phyloP scores from a whole-genome alignment of 2,329 filamentous ascomycete genomes.

The Venturia nashicola region DNA sequence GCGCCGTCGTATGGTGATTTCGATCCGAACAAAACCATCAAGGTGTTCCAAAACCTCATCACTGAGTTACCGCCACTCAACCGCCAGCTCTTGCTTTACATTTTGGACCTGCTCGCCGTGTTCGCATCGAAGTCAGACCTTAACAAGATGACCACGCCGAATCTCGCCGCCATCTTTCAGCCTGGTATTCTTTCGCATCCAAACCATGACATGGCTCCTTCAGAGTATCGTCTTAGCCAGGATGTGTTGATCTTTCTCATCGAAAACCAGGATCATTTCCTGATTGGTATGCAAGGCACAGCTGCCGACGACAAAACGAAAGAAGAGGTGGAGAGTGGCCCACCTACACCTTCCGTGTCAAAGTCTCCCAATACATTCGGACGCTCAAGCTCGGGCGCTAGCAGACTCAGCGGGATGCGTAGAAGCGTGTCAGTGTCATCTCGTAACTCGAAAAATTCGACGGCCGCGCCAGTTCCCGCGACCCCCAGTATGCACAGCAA shows the following conservation, averaged over 20 bases:
- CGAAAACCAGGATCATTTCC: constrained; percentile 94
- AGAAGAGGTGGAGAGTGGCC: constrained; percentile 57
- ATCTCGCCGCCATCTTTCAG: constrained; percentile 93
- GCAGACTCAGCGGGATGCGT: constrained; percentile 72
- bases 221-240: constrained; percentile 90
- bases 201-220: constrained; percentile 84
- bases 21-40: constrained; percentile 63
- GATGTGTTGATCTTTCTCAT: constrained; percentile 96
- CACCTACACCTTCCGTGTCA: constrained; percentile 34
- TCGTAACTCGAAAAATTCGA: constrained; percentile 62
- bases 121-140: constrained; percentile 94
- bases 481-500: constrained; percentile 37
- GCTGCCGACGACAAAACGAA: constrained; percentile 76
- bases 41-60: constrained; percentile 77
- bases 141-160: constrained; percentile 93
- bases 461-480: constrained; percentile 56
- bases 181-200: constrained; percentile 93
- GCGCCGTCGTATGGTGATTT: constrained; percentile 63
- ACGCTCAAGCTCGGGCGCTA: constrained; percentile 76
- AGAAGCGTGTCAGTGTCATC: constrained; percentile 90
- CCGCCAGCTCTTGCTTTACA: constrained; percentile 85
- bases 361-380: constrained; percentile 45
- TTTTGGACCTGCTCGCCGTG: constrained; percentile 87
- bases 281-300: constrained; percentile 98
- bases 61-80: constrained; percentile 88